Base-by-base conservation (phyloP, 2,329 filamentous ascomycete genomes). In the Neoascochyta sp. region DNA sequence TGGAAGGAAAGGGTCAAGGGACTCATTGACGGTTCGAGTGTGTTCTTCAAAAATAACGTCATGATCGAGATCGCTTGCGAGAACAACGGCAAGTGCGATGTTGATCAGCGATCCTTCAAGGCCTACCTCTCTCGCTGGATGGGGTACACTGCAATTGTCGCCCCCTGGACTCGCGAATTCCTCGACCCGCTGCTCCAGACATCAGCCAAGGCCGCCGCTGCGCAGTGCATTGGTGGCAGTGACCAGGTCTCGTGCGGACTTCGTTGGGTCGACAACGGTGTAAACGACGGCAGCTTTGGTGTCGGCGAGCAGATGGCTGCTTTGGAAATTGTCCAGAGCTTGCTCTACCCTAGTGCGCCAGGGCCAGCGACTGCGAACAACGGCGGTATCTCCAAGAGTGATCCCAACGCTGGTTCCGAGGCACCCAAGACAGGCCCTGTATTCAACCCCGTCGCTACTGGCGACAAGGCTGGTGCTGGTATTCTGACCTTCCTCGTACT, bases 381-480 rank as follows among this genome's bases (percentile, higher is more conserved):
- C 9, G 76, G 76, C 27, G 75, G 74, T 29, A 74, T 68, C 11
- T 70, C 63, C 16, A 43, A 55, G 37, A 71, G 73, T 13, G 58
- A 78, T 33, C 63, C 66, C 4, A 54, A 41, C 18, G 66, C 65
- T 7, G 66, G 66, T 24, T 26, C 39, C 34, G 46, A 60, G 28
- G 43, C 43, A 10, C 52, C 58, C 24, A 45, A 47, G 19, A 47
- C 50, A 1, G 54, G 63, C 6, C 36, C 57, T 13, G 43, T 33
- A 1, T 55, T 53, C 34, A 41, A 57, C 17, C 30, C 32, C 1
- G 70, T 80, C 18, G 76, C 75, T 3, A 69, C 69, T 1, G 78
- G 71, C 6, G 84, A 89, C 51, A 76, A 69, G 40, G 81, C 76
- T 5, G 86, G 83, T 8, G 84, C 83, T 20, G 75, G 75, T 8